Evolutionary conservation across 2,329 filamentous ascomycete species (phyloP).

Genomic region (Fusarium floridanum): DNA sequence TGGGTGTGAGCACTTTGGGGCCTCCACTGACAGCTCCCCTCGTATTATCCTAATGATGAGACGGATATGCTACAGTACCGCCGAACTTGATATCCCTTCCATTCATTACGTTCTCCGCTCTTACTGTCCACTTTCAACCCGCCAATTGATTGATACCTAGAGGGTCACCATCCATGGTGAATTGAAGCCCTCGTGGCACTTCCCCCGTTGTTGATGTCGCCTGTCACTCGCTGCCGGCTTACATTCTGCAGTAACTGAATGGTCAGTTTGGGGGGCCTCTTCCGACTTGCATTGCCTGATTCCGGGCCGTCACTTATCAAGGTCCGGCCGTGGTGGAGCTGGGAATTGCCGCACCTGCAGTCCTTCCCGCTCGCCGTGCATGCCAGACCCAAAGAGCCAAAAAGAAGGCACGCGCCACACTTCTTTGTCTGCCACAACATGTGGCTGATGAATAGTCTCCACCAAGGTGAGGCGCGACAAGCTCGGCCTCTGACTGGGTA

Average conservation of each 20-base stretch:
- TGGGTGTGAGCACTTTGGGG: slow-evolving; percentile 11
- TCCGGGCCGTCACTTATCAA: neutral
- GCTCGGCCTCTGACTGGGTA: slow-evolving; percentile 37
- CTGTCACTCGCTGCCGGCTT: slow-evolving; percentile 3
- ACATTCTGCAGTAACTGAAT: slow-evolving; percentile 12
- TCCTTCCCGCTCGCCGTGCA: neutral
- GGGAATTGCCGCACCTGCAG: slow-evolving; percentile 1
- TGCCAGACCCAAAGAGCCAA: neutral
- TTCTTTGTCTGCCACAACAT: neutral
- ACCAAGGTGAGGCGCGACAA: slow-evolving; percentile 6
- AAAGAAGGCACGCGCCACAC: neutral
- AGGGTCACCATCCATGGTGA: neutral
- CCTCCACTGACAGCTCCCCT: slow-evolving; percentile 17
- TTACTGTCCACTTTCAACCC: neutral
- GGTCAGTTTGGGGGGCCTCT: slow-evolving; percentile 1
- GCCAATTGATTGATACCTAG: neutral
- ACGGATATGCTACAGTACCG: neutral
- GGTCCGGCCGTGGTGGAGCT: neutral
- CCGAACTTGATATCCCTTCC: neutral
- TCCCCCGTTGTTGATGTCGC: neutral
- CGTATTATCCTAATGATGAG: slow-evolving; percentile 3
- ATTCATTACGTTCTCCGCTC: neutral
- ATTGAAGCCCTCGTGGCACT: neutral
- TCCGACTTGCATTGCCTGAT: slow-evolving; percentile 2
- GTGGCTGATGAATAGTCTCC: slow-evolving; percentile 2